Conservation (phyloP, 1,284 basidiomycete genomes). For the Wolfiporia cocos region DNA sequence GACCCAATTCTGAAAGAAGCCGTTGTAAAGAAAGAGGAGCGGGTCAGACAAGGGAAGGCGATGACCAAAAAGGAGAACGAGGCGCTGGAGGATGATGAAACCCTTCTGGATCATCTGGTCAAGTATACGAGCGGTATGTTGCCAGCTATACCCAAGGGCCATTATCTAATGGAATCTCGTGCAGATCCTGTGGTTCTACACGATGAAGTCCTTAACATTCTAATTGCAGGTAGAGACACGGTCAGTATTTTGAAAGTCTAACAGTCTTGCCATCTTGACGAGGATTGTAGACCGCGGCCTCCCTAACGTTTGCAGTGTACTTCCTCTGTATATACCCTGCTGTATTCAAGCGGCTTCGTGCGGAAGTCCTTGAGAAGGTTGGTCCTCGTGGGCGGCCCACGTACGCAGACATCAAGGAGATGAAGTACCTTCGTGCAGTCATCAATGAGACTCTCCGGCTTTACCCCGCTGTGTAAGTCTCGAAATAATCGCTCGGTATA, state of each 20-base stretch:
- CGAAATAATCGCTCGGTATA: not conserved
- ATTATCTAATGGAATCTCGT: not conserved
- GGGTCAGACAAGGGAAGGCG: slow-evolving; percentile 8
- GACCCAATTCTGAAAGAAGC: slow-evolving; percentile 37
- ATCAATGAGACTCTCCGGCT: slow-evolving; percentile 26
- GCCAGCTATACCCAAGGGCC: not conserved
- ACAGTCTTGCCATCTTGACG: not conserved
- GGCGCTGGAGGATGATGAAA: slow-evolving; percentile 17
- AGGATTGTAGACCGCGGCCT: slow-evolving; percentile 25
- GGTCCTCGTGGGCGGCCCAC: slow-evolving; percentile 29
- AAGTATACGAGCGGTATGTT: slow-evolving; percentile 23
- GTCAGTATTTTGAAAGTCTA: slow-evolving; percentile 15
- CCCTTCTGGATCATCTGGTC: slow-evolving; percentile 34
- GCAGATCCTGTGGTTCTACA: slow-evolving; percentile 22
- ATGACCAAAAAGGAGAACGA: slow-evolving; percentile 14
- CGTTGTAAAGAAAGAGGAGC: slow-evolving; percentile 25
- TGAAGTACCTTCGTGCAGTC: slow-evolving; percentile 33
- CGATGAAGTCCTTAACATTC: slow-evolving; percentile 35
- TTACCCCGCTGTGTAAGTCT: slow-evolving; percentile 29
- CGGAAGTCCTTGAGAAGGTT: slow-evolving; percentile 32
- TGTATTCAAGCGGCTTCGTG: slow-evolving; percentile 30
- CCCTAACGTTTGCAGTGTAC: slow-evolving; percentile 35
- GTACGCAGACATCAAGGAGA: slow-evolving; percentile 32
- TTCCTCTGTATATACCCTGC: slow-evolving; percentile 33
- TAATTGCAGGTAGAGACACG: slow-evolving; percentile 36